Evolutionary conservation across 257 asterid species (phyloP).

Genomic region (Rehmannia glutinosa): DNA sequence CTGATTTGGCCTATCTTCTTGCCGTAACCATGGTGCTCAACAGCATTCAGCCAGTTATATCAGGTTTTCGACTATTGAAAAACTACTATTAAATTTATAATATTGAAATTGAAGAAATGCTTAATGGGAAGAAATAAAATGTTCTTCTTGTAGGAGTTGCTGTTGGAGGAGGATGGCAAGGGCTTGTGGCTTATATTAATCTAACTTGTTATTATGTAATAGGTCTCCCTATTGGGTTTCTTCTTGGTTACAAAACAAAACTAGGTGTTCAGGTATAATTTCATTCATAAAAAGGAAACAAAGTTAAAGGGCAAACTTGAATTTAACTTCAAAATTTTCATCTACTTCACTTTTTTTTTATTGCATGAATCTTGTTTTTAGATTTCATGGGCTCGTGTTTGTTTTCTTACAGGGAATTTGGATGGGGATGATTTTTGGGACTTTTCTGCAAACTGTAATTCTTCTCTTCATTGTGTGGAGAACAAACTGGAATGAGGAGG

Average conservation of each 20-base stretch:
- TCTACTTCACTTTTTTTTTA: background rate
- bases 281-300: too few relatives aligned
- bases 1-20: slow-evolving; percentile 81
- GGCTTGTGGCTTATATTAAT: slow-evolving; percentile 81
- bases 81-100: too few relatives aligned
- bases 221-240: slow-evolving; percentile 79
- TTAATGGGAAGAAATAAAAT: background rate
- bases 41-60: slow-evolving; percentile 90
- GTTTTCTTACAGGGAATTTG: slow-evolving; percentile 62
- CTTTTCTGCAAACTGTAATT: slow-evolving; percentile 70
- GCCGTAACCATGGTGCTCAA: slow-evolving; percentile 81
- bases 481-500: slow-evolving; percentile 92
- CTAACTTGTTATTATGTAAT: slow-evolving; percentile 69
- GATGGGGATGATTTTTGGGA: slow-evolving; percentile 98
- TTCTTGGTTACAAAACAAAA: slow-evolving; percentile 67
- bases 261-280: slow-evolving; percentile 74
- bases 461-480: slow-evolving; percentile 66
- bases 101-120: background rate
- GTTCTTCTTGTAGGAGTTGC: slow-evolving; percentile 70
- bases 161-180: slow-evolving; percentile 99
- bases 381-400: too few relatives aligned
- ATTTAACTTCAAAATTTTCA: too few relatives aligned
- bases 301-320: too few relatives aligned
- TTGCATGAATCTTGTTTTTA: background rate
- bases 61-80: too few relatives aligned